phyloP scores from a whole-genome alignment of 192 early-diverging fungal species.

The Umbelopsis vinacea region DNA sequence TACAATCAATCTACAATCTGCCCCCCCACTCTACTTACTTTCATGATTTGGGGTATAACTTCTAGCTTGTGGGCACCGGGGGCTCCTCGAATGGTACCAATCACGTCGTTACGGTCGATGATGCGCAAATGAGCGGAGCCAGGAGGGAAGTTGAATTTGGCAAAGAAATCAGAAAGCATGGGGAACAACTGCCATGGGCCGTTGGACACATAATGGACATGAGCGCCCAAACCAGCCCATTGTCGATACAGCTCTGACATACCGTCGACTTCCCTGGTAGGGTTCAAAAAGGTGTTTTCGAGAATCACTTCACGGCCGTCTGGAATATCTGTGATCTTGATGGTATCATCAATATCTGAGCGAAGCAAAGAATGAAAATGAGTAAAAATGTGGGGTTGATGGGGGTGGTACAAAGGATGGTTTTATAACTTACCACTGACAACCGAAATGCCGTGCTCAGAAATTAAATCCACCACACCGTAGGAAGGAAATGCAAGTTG shows the following conservation, averaged over 20 bases:
- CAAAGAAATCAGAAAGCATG: conserved; percentile 74
- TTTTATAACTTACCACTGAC: conserved; percentile 56
- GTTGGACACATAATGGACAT: conserved; percentile 90
- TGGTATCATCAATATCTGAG: conserved; percentile 90
- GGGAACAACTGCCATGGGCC: conserved; percentile 90
- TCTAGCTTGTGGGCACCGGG: conserved; percentile 37
- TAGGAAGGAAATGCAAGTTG: conserved; percentile 31
- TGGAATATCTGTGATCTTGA: conserved; percentile 86
- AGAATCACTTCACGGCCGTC: conserved; percentile 70
- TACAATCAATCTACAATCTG: conserved; percentile 15
- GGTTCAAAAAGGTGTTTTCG: conserved; percentile 70
- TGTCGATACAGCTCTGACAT: conserved; percentile 77
- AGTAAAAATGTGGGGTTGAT: neutral
- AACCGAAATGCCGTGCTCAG: conserved; percentile 75
- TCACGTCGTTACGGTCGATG: neutral
- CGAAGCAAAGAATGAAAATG: neutral
- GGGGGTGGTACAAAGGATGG: neutral
- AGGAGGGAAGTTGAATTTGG: conserved; percentile 71
- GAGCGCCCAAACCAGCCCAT: conserved; percentile 59
- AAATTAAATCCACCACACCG: conserved; percentile 66
- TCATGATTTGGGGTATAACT: conserved; percentile 34
- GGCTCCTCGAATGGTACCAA: conserved; percentile 31
- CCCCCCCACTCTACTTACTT: neutral
- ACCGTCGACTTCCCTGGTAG: conserved; percentile 72
- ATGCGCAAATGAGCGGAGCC: conserved; percentile 70